Percentiles rank a stretch among this genome's conserved stretches.
These are phyloP conservation scores for Thermoascus crustaceus DNA, from an alignment of 2,329 filamentous ascomycete species.

Conservation along the genomic window DNA sequence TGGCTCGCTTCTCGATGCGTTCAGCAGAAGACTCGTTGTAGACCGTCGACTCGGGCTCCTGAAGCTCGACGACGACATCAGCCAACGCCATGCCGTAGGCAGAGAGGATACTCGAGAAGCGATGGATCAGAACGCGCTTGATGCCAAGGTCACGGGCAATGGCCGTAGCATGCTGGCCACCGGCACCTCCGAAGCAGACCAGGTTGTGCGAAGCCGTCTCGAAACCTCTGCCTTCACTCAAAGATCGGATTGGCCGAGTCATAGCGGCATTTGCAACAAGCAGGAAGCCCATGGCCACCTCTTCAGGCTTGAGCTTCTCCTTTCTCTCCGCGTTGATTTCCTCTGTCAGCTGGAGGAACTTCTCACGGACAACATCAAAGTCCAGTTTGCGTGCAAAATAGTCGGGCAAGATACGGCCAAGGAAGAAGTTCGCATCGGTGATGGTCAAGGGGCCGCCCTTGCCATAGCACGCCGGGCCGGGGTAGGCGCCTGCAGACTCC, in stretches of 20 bases:
- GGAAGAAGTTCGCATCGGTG: constrained; percentile 84
- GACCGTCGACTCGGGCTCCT: constrained; percentile 23
- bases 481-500: constrained; percentile 80
- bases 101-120: constrained; percentile 34
- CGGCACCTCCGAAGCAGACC: constrained; percentile 25
- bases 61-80: constrained; percentile 31
- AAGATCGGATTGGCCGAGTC: constrained; percentile 16
- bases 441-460: constrained; percentile 85
- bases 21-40: constrained; percentile 11
- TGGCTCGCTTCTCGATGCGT: constrained; percentile 20
- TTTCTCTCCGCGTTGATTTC: constrained; percentile 34
- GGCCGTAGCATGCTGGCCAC: constrained; percentile 34
- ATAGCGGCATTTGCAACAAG: constrained; percentile 17
- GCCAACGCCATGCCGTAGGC: constrained; percentile 40
- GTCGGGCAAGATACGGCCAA: constrained; percentile 73
- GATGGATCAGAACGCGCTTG: constrained; percentile 36
- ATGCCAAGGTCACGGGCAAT: constrained; percentile 38
- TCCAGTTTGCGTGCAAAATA: constrained; percentile 47
- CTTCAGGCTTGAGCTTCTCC: constrained; percentile 18
- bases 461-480: constrained; percentile 82
- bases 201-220: constrained; percentile 21
- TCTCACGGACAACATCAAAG: constrained; percentile 31
- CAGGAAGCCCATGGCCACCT: constrained; percentile 18
- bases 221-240: constrained; percentile 19
- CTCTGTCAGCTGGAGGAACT: constrained; percentile 36